Evolutionary conservation across 1,139 yeast species (phyloP).

Genomic region (Blastobotrys capitulatus): DNA sequence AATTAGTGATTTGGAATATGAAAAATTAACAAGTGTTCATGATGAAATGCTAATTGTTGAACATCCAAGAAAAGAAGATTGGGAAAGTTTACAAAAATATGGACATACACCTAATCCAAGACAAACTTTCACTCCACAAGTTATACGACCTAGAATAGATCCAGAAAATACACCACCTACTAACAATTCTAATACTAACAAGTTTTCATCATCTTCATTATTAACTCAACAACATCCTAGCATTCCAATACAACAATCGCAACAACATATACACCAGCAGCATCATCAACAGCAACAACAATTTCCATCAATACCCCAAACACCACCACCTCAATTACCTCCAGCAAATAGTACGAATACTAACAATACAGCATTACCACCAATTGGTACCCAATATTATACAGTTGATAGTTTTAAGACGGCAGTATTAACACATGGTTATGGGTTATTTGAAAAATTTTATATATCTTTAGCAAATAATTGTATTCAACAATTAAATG

Average conservation of each 20-base stretch:
- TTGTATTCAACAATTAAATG: slow-evolving; percentile 4
- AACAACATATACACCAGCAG: too few species aligned
- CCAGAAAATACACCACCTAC: neutral
- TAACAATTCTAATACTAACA: too few species aligned
- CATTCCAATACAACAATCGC: too few species aligned
- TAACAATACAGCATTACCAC: neutral
- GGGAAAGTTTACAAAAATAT: slow-evolving; percentile 5
- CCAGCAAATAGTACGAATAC: neutral
- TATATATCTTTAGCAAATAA: slow-evolving; percentile 1
- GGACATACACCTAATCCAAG: neutral
- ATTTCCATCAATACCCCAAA: neutral
- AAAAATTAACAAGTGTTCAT: slow-evolving; percentile 9
- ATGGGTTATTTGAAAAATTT: slow-evolving; percentile 8
- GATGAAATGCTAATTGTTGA: slow-evolving; percentile 9
- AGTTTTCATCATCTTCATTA: neutral
- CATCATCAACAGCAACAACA: neutral
- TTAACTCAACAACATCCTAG: neutral
- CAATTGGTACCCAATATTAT: neutral
- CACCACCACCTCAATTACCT: too few species aligned
- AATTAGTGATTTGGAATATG: slow-evolving; percentile 10
- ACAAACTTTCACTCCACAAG: neutral
- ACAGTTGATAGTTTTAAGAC: slow-evolving; percentile 8
- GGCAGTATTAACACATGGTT: slow-evolving; percentile 8
- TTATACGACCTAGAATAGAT: neutral
- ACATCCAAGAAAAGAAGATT: slow-evolving; percentile 5